A percentile compares a stretch with the other conserved stretches of the same genome.
Evolutionary conservation across 148 eudicot genomes (phyloP).

Genomic region (Cornus controversa): DNA sequence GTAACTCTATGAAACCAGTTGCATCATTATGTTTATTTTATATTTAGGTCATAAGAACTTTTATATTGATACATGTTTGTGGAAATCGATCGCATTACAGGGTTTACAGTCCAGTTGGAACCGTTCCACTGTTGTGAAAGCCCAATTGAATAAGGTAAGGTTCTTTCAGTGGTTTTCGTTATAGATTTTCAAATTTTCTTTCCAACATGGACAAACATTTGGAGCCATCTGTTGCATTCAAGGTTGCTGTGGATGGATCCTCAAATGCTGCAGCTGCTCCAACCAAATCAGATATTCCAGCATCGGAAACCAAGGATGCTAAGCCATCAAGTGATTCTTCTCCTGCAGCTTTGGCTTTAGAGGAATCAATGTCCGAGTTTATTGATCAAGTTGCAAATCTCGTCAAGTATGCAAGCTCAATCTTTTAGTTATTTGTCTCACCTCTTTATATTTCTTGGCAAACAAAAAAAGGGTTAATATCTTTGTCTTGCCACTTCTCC

Average conservation of each 20-base stretch:
- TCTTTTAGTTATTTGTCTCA: no score
- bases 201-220: constrained; percentile 19
- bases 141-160: constrained; percentile 64
- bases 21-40: neutral
- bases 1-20: neutral
- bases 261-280: constrained; percentile 36
- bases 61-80: neutral
- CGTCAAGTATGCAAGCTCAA: constrained; percentile 50
- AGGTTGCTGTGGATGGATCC: constrained; percentile 60
- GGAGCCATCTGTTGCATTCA: constrained; percentile 29
- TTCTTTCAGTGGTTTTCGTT: constrained; percentile 19
- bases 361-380: constrained; percentile 61
- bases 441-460: neutral
- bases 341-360: constrained; percentile 41
- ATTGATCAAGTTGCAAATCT: constrained; percentile 65
- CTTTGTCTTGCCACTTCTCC: neutral
- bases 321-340: constrained; percentile 32
- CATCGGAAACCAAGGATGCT: constrained; percentile 31
- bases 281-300: constrained; percentile 30
- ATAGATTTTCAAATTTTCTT: constrained; percentile 11
- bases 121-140: constrained; percentile 42
- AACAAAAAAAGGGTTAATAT: neutral
- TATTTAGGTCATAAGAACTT: neutral
- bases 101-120: constrained; percentile 39
- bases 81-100: constrained; percentile 8